Conservation (phyloP, 2,329 filamentous ascomycete genomes). For the Spiromastix sp. region DNA sequence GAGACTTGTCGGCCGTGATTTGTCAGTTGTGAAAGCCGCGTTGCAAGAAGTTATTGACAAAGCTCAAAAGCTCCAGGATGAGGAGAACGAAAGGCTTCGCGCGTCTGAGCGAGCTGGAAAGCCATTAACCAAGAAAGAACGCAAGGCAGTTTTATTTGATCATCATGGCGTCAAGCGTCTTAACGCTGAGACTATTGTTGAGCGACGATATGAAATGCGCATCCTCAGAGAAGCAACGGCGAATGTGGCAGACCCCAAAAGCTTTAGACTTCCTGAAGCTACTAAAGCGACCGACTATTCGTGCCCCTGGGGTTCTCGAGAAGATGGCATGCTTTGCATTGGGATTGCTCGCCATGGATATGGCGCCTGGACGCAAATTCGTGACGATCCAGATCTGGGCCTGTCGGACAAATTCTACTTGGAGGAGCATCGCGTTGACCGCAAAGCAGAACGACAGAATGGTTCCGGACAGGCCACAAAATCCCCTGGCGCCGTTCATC, state of each 20-base stretch:
- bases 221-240: constrained; percentile 68
- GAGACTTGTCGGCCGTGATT: constrained; percentile 70
- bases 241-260: constrained; percentile 54
- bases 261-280: constrained; percentile 81
- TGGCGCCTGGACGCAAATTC: constrained; percentile 88
- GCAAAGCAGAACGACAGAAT: constrained; percentile 78
- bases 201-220: constrained; percentile 79
- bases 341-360: constrained; percentile 91
- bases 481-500: constrained; percentile 91
- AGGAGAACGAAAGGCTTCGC: constrained; percentile 55
- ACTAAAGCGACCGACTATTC: constrained; percentile 87
- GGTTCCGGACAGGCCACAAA: constrained; percentile 49
- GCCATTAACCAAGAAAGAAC: constrained; percentile 86
- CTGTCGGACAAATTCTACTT: constrained; percentile 89
- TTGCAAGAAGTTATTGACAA: constrained; percentile 70
- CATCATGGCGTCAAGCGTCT: constrained; percentile 88
- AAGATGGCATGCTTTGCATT: constrained; percentile 94
- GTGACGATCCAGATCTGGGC: constrained; percentile 78
- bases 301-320: constrained; percentile 81
- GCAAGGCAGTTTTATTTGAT: constrained; percentile 92
- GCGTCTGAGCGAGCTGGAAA: constrained; percentile 65
- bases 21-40: constrained; percentile 64
- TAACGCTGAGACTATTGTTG: constrained; percentile 90
- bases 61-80: constrained; percentile 58
- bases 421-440: constrained; percentile 95